phyloP scores from a whole-genome alignment of 2,329 filamentous ascomycete genomes.

The Xylariaceae sp. region DNA sequence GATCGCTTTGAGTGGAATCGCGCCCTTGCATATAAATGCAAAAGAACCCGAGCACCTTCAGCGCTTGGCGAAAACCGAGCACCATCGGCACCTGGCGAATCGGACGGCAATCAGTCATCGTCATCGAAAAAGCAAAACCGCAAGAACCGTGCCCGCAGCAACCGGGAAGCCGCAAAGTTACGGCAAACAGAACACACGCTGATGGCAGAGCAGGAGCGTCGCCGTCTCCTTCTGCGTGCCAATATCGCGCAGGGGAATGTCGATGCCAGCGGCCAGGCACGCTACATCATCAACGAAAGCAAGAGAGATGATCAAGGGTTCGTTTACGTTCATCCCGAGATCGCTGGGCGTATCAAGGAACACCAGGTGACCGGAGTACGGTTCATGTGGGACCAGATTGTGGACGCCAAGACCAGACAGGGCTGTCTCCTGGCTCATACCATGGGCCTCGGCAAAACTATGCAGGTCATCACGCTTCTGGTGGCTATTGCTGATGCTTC shows the following conservation, averaged over 20 bases:
- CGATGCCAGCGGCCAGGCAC: conserved; percentile 30
- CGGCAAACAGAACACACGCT: too few species aligned
- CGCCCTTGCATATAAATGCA: neutral
- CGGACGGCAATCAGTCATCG: conserved; percentile 20
- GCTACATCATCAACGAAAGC: conserved; percentile 59
- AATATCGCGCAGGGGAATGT: conserved; percentile 32
- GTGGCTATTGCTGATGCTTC: conserved; percentile 63
- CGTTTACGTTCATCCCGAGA: conserved; percentile 57
- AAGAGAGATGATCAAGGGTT: conserved; percentile 53
- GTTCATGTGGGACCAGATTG: conserved; percentile 83
- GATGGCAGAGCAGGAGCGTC: conserved; percentile 41
- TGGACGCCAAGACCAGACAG: conserved; percentile 52
- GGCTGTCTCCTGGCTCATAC: conserved; percentile 81
- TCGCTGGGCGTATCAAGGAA: conserved; percentile 60
- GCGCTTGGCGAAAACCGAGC: neutral
- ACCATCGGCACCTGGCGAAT: too few species aligned
- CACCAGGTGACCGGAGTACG: conserved; percentile 77
- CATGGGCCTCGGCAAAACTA: conserved; percentile 89
- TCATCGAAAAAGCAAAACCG: conserved; percentile 41
- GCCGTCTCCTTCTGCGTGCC: conserved; percentile 37
- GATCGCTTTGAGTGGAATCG: conserved; percentile 21
- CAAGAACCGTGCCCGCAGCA: conserved; percentile 46
- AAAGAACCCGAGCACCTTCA: neutral
- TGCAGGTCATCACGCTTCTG: conserved; percentile 83
- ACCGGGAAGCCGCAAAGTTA: conserved; percentile 42